These are phyloP conservation scores for Begonia masoniana DNA, from an alignment of 306 rosid species.

Conservation along the genomic window DNA sequence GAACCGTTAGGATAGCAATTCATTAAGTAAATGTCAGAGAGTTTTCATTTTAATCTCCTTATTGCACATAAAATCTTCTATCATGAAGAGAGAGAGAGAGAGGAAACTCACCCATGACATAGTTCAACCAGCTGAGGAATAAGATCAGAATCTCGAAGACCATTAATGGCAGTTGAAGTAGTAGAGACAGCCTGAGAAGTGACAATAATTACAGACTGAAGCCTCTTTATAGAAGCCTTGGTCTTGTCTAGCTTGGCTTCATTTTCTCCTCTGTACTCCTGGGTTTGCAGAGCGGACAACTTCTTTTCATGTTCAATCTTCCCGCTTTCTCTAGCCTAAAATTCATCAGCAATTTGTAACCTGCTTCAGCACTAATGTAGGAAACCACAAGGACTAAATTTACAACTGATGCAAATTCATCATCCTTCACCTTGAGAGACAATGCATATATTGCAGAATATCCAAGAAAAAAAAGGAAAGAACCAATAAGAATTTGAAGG, in stretches of 20 bases:
- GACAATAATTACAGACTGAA: conserved; percentile 77
- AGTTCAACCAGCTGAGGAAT: conserved; percentile 92
- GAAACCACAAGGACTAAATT: conserved; percentile 16
- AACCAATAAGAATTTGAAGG: too few relatives aligned
- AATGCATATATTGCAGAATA: too few relatives aligned
- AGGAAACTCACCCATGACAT: conserved; percentile 68
- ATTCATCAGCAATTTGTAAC: conserved; percentile 18
- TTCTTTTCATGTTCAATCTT: conserved; percentile 92
- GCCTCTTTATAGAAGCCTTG: conserved; percentile 67
- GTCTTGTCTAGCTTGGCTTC: conserved; percentile 84
- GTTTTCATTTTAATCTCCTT: too few relatives aligned
- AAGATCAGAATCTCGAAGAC: conserved; percentile 79
- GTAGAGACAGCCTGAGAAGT: conserved; percentile 95
- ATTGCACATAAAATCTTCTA: not conserved
- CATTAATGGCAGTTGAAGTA: conserved; percentile 69
- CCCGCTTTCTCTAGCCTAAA: conserved; percentile 78
- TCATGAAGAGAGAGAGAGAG: conserved; percentile 9
- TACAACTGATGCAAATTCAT: conserved; percentile 16
- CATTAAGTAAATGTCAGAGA: too few relatives aligned
- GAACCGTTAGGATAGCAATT: too few relatives aligned
- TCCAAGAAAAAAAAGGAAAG: too few relatives aligned
- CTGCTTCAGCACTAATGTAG: conserved; percentile 19
- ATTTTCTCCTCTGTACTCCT: conserved; percentile 90
- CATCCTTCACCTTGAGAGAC: too few relatives aligned
- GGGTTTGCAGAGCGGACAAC: conserved; percentile 60